Evolutionary conservation across 164 flowering plant genomes (phyloP), one percentile per base, ranked within the genome.

Genomic region (Piper betle): DNA sequence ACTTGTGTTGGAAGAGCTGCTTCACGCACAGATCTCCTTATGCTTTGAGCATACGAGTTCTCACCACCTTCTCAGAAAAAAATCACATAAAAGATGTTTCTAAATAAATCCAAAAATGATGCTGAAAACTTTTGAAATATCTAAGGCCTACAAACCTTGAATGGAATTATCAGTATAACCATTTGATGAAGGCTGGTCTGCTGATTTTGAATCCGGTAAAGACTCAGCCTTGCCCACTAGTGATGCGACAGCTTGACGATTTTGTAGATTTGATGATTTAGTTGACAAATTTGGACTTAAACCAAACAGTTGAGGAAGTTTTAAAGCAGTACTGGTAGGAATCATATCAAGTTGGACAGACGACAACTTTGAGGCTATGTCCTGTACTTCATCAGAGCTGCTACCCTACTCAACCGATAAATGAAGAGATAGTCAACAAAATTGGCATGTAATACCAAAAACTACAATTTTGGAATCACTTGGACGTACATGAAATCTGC

Each of bases 231-330:
- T 86, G 62, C 59, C 77, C 52, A 71, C 64, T 72, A 81, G 88
- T 68, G 85, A 59, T 57, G 74, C 70, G 55, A 61, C 39, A 54
- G 57, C 64, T 1, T 79, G 79, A 61, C 87, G 78, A 73, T 79
- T 93, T 65, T 81, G 90, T 63, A 73, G 39, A 57, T 76, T 82
- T 66, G 82, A 85, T 62, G 79, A 78, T 75, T 84, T 88, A 25
- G 80, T 88, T 48, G 91, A 80, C 63, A 95, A 87, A 75, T 78
- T 86, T 55, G 99, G 95, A 42, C 92, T 85, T 69, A 75, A 79
- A 68, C 85, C 87, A 76, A 93, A 89, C 56, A 93, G 74, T 39
- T 85, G 98, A 48, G 98, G 98, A 61, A 93, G 92, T 73, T 88
- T 93, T 56, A 93, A 68, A 65, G 96, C 63, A 67, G 96, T 84